Base-by-base conservation (phyloP, 2,329 filamentous ascomycete species). In the Amauroascus niger region DNA sequence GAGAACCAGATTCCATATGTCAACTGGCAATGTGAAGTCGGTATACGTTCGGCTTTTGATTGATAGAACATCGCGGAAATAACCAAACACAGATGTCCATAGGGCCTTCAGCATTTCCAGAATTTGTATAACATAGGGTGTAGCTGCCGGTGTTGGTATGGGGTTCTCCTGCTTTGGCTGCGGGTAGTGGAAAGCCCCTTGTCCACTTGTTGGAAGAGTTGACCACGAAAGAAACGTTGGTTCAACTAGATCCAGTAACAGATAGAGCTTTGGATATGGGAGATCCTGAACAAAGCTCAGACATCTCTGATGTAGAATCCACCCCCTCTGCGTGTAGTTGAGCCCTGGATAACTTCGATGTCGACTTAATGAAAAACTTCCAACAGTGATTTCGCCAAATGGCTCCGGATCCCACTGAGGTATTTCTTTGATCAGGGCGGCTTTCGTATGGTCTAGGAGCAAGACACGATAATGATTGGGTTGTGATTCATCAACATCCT, bases 221-320 rank as follows among this genome's bases (percentile, higher is more conserved):
- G 7, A 32, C 9, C 9, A 8, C 26, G 33, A 6, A 7, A 54
- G n/a, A 46, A 49, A 50, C 7, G 52, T 50, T 13, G 52, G 26
- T 7, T 54, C 52, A 28, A 54, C 44, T 26, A 54, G 28, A 33
- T 54, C 26, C 24, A 54, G 16, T 24, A 54, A 22, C 2, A 11
- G 52, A 40, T 41, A 33, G 9, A 54, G 20, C 37, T 24, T 45
- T 14, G 16, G 6, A 8, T 7, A 8, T 1, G 16, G 20, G 14
- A 49, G 37, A 9, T 26, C 35, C n/a, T 30, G 46, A 28, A 50
- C 37, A 16, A 54, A 50, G 13, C 16, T 9, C 16, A 54, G 52
- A 45, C 46, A 54, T 35, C 45, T 49, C 24, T 33, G n/a, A 41
- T 54, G 52, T n/a, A 54, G 28, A 24, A 50, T 16, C 32, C 45